Evolutionary conservation across 176 grass and related monocot species (phyloP).

Genomic region (Ampelocalamus luodianensis): DNA sequence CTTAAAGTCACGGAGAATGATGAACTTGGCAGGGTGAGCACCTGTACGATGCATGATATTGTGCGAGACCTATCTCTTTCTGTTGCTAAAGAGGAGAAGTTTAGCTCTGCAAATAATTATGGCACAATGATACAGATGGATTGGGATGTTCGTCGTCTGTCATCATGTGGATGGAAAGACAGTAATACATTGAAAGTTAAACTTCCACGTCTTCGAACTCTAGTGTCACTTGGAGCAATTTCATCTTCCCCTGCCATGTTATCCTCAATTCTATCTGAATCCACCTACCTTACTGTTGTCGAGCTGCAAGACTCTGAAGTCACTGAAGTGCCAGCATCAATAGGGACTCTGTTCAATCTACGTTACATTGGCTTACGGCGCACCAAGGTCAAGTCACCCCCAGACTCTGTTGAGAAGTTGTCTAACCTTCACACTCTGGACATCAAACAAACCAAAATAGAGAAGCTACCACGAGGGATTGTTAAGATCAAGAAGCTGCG

Average conservation of each 20-base stretch:
- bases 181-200: neutral
- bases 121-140: conserved; percentile 25
- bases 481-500: conserved; percentile 33
- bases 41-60: conserved; percentile 56
- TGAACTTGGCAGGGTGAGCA: conserved; percentile 28
- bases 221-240: neutral
- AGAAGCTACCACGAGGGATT: conserved; percentile 42
- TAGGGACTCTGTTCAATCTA: conserved; percentile 45
- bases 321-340: conserved; percentile 26
- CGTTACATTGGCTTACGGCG: conserved; percentile 49
- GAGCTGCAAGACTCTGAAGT: conserved; percentile 52
- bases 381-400: conserved; percentile 48
- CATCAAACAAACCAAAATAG: conserved; percentile 50
- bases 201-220: conserved; percentile 36
- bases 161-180: conserved; percentile 22
- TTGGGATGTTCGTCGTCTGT: conserved; percentile 29
- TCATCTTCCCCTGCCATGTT: neutral
- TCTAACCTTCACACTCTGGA: conserved; percentile 47
- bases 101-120: conserved; percentile 19
- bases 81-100: conserved; percentile 44
- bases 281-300: conserved; percentile 33
- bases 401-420: conserved; percentile 34
- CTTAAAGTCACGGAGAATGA: neutral
- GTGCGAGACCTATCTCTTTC: conserved; percentile 38
- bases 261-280: conserved; percentile 11